These are phyloP conservation scores for Aquilaria agallochum DNA, from an alignment of 441 rosid species.

Conservation along the genomic window DNA sequence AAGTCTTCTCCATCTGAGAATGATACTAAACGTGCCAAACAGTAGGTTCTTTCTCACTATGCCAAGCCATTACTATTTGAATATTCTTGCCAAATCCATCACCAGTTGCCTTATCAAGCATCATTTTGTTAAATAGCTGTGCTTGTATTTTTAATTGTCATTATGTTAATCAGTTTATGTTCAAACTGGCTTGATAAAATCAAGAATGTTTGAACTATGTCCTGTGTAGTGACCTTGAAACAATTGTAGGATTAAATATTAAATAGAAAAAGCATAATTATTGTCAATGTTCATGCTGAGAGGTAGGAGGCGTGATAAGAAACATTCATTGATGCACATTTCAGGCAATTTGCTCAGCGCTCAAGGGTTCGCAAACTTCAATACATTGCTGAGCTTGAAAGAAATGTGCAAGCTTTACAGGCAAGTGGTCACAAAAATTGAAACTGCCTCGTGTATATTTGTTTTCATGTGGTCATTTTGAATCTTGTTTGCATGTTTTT, in stretches of 20 bases:
- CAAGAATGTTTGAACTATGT: no score
- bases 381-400: slow-evolving; percentile 98
- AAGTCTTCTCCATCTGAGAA: slow-evolving; percentile 62
- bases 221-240: no score
- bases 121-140: no score
- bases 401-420: slow-evolving; percentile 96
- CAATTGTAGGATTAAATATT: no score
- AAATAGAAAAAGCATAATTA: no score
- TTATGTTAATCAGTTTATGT: no score
- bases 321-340: slow-evolving; percentile 16
- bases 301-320: slow-evolving; percentile 1
- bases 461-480: background rate
- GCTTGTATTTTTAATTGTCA: no score
- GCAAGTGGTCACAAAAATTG: slow-evolving; percentile 30
- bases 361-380: slow-evolving; percentile 98
- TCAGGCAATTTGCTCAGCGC: slow-evolving; percentile 99
- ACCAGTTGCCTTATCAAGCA: no score
- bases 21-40: slow-evolving; percentile 98
- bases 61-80: background rate
- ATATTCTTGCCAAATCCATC: no score
- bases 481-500: background rate
- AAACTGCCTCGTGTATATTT: background rate
- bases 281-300: no score
- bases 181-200: no score
- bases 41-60: slow-evolving; percentile 50